These are phyloP conservation scores for Zychaea mexicana DNA, from an alignment of 371 early-diverging fungal species.

Conservation along the genomic window DNA sequence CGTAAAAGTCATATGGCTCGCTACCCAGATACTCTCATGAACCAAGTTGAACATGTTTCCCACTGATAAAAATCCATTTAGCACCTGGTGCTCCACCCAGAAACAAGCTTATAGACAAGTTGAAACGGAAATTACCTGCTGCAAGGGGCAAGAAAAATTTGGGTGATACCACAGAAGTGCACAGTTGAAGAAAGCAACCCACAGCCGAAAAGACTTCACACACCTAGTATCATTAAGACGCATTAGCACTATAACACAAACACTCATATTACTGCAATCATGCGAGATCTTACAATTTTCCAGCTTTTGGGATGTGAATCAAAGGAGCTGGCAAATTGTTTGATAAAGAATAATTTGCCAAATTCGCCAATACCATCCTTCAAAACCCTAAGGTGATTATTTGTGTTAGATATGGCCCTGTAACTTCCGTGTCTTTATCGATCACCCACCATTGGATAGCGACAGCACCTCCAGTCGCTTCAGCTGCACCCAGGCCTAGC, in stretches of 20 bases:
- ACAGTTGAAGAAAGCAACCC: conserved; percentile 65
- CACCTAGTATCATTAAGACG: conserved; percentile 28
- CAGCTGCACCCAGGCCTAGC: conserved; percentile 57
- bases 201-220: conserved; percentile 50
- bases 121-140: conserved; percentile 27
- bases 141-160: conserved; percentile 64
- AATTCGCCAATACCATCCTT: conserved; percentile 76
- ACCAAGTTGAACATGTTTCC: conserved; percentile 66
- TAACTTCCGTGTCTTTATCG: no score
- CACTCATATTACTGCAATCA: neutral
- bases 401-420: neutral
- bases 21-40: conserved; percentile 69
- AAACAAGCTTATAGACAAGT: no score
- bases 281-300: conserved; percentile 58
- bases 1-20: conserved; percentile 77
- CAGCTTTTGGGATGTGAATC: conserved; percentile 78
- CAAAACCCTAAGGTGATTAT: conserved; percentile 50
- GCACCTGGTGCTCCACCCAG: no score
- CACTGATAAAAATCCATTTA: conserved; percentile 22
- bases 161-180: conserved; percentile 56
- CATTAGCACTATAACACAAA: no score
- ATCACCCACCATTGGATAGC: conserved; percentile 72
- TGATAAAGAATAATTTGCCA: conserved; percentile 76
- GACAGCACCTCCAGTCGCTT: conserved; percentile 67
- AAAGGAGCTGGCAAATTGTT: conserved; percentile 67